These are phyloP conservation scores for Chlamydomonas urium DNA, from an alignment of 139 green algal genomes.

Conservation along the genomic window DNA sequence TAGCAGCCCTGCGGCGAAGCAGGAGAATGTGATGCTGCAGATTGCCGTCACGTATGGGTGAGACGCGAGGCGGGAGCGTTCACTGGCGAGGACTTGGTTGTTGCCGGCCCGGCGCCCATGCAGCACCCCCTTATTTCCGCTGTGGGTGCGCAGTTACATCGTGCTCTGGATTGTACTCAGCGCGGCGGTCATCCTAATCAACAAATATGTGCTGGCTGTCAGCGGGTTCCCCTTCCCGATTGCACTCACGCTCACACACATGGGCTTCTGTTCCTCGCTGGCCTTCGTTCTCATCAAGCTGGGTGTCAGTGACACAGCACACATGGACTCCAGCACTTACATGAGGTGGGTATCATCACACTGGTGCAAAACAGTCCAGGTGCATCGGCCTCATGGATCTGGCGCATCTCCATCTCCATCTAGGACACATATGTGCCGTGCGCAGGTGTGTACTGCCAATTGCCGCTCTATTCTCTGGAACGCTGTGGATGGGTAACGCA, in stretches of 20 bases:
- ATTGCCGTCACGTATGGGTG: slow-evolving; percentile 11
- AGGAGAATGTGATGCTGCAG: slow-evolving; percentile 5
- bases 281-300: slow-evolving; percentile 27
- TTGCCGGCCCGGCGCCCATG: no score
- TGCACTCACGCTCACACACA: slow-evolving; percentile 56
- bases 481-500: slow-evolving; percentile 89
- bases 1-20: no score
- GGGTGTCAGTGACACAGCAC: slow-evolving; percentile 16
- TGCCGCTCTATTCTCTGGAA: slow-evolving; percentile 78
- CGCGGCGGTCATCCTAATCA: slow-evolving; percentile 60
- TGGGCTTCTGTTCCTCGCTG: slow-evolving; percentile 45
- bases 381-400: no score
- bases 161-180: slow-evolving; percentile 41
- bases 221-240: slow-evolving; percentile 59
- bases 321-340: slow-evolving; percentile 32
- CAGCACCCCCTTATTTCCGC: no score
- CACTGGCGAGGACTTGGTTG: no score
- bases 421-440: no score
- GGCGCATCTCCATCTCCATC: no score
- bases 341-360: slow-evolving; percentile 21
- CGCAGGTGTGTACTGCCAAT: slow-evolving; percentile 71
- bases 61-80: not conserved
- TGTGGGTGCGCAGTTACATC: slow-evolving; percentile 26
- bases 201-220: slow-evolving; percentile 68
- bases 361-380: no score